These are phyloP conservation scores for Alliaria petiolata DNA, from an alignment of 345 rosid species.

Conservation along the genomic window DNA sequence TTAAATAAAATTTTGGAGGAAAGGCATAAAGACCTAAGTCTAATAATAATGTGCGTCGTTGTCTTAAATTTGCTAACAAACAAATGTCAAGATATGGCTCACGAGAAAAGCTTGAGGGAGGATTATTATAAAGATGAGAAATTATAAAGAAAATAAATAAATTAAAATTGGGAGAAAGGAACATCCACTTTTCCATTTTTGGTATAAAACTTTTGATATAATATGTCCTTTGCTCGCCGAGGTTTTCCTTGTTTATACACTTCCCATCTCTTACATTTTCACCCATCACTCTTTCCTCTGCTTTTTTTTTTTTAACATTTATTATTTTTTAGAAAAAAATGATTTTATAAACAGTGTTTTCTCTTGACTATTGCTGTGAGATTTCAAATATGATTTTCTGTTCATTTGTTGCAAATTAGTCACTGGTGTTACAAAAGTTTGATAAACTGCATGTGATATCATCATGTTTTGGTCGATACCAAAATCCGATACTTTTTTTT, in stretches of 20 bases:
- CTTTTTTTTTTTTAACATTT: neutral
- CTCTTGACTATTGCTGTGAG: neutral
- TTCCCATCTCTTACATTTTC: constrained; percentile 17
- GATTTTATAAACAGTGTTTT: neutral
- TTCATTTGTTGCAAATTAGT: neutral
- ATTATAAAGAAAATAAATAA: neutral
- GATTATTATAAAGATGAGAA: constrained; percentile 1
- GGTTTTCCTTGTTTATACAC: constrained; percentile 30
- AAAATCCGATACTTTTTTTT: neutral
- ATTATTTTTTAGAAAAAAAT: constrained; percentile 2
- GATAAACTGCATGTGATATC: neutral
- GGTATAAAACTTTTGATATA: constrained; percentile 33
- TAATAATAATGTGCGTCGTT: constrained; percentile 30
- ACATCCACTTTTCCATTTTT: constrained; percentile 34
- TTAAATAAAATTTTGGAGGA: neutral
- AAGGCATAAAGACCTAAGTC: constrained; percentile 26
- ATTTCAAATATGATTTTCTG: neutral
- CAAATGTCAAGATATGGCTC: constrained; percentile 31
- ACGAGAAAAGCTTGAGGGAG: constrained; percentile 24
- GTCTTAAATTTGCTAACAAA: constrained; percentile 25
- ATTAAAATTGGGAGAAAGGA: constrained; percentile 18
- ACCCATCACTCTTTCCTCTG: constrained; percentile 26
- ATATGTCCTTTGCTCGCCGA: constrained; percentile 32
- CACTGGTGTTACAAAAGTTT: neutral
- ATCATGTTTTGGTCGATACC: neutral